Base-by-base conservation (phyloP, 2,329 filamentous ascomycete species). In the Metarhizium robertsii region DNA sequence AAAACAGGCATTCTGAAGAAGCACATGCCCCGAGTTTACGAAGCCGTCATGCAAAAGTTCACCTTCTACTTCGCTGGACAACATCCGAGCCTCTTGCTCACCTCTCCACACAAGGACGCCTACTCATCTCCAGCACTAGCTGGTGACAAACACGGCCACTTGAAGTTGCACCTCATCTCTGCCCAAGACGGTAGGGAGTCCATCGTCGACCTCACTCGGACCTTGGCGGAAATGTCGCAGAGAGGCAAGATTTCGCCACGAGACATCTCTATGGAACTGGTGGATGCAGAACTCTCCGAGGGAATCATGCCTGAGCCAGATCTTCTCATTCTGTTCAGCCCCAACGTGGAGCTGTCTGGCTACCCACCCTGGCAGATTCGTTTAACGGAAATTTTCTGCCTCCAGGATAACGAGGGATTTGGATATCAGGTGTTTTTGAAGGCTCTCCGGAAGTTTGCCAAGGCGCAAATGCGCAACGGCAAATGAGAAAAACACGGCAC, bases 301-400 rank as follows among this genome's bases (percentile, higher is more conserved):
- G 82, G 80, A 53, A 85, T 95, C 58, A 94, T 95, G 79, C 79
- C 82, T 10, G 92, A 99, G 71, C 94, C 94, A 2, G 92, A 97
- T 68, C 76, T 99, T 14, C 75, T 99, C 57, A 81, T 99, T 54
- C 75, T 96, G 8, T 99, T 99, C 69, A 85, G 87, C 1, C 89
- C 92, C 4, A 83, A 85, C 52, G 84, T 97, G 54, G 86, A 91
- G 67, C 73, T 99, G 48, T 86, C 90, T 54, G 91, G 94, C 10
- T 99, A 97, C 68, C 94, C 94, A 10, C 94, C 94, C 1, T 99
- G 94, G 94, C 94, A 96, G 72, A 81, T 97, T 59, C 83, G 94
- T 47, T 75, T 99, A 66, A 96, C 92, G 0, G 94, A 99, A 76
- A 96, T 99, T 56, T 96, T 92, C 69, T 83, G 85, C 64, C 75